Percentiles rank a stretch among this genome's conserved stretches.
Conservation (phyloP, 805 yeast genomes). For the Brettanomyces sp. region DNA sequence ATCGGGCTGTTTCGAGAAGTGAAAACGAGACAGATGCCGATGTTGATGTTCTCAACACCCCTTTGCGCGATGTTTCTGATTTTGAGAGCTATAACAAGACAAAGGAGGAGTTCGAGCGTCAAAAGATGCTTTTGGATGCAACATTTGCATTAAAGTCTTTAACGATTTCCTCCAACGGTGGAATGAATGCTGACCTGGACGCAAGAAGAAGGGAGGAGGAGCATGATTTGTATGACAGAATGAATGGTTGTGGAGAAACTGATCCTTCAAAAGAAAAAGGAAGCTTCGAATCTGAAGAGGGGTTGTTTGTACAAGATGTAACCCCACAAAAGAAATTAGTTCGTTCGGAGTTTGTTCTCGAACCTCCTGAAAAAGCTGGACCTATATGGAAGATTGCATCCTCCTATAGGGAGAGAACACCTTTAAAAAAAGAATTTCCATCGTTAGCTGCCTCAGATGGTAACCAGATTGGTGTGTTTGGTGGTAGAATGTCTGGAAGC, state of each 20-base stretch:
- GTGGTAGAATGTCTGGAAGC: constrained; percentile 11
- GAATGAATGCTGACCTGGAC: no score
- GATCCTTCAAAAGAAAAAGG: not conserved
- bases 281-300: not conserved
- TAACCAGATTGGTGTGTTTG: constrained; percentile 10
- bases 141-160: not conserved
- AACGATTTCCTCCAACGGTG: not conserved
- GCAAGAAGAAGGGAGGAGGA: no score
- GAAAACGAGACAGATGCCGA: constrained; percentile 1
- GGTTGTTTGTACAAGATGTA: not conserved
- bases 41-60: not conserved
- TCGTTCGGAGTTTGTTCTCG: constrained; percentile 24
- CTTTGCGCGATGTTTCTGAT: constrained; percentile 8
- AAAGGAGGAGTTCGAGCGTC: constrained; percentile 4
- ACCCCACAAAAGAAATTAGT: not conserved
- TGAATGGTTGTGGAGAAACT: not conserved
- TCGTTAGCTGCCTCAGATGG: not conserved
- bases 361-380: constrained; percentile 34
- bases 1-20: constrained; percentile 19
- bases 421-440: constrained; percentile 30
- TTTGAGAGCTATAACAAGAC: constrained; percentile 14
- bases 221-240: no score
- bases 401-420: constrained; percentile 35
- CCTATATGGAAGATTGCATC: constrained; percentile 43
- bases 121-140: not conserved